Evolutionary conservation across 1,139 yeast species (phyloP).

Genomic region (Hyphopichia wangnamkhiaoensis): DNA sequence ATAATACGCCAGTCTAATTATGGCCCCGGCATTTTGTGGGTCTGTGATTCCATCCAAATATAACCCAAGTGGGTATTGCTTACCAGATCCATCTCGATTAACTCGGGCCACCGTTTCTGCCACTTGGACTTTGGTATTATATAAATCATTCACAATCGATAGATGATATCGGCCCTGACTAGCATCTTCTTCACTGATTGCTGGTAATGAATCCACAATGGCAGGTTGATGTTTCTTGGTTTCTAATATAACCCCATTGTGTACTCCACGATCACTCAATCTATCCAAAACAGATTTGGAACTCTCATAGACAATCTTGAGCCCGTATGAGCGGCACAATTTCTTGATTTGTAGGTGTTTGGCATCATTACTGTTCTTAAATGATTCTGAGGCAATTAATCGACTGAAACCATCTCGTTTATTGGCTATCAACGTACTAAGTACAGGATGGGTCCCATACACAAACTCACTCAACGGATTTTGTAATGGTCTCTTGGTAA

Average conservation of each 20-base stretch:
- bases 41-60: conserved; percentile 83
- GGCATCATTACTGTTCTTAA: conserved; percentile 24
- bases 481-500: conserved; percentile 7
- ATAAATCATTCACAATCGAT: conserved; percentile 18
- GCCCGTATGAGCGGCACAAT: conserved; percentile 47
- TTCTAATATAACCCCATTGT: conserved; percentile 78
- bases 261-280: conserved; percentile 70
- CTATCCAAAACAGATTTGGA: conserved; percentile 60
- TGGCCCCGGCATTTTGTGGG: conserved; percentile 90
- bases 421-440: conserved; percentile 63
- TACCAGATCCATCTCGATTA: conserved; percentile 5
- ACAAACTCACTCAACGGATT: conserved; percentile 66
- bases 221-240: conserved; percentile 57
- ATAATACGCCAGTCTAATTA: conserved; percentile 77
- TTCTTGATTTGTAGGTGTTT: conserved; percentile 34
- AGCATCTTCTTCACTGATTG: conserved; percentile 17
- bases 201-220: conserved; percentile 38
- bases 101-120: conserved; percentile 17
- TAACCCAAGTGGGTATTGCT: conserved; percentile 64
- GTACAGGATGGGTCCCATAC: conserved; percentile 76
- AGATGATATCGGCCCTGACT: conserved; percentile 32
- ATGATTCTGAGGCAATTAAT: conserved; percentile 49
- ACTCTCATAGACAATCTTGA: conserved; percentile 43
- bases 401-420: conserved; percentile 56
- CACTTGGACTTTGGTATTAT: conserved; percentile 16